Evolutionary conservation across 129 eudicot species (phyloP).

Genomic region (Apium graveolens): DNA sequence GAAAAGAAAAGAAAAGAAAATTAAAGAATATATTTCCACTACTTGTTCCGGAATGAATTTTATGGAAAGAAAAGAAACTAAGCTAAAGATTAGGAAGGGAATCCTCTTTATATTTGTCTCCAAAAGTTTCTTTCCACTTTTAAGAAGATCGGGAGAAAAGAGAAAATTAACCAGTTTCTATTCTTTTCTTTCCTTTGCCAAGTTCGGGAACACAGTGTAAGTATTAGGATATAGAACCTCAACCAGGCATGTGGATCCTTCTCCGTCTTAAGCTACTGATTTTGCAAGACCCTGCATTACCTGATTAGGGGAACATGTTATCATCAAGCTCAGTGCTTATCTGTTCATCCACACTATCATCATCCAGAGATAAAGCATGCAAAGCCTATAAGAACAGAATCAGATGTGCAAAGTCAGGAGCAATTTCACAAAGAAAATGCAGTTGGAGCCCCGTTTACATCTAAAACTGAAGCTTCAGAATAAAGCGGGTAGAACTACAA

Average conservation of each 20-base stretch:
- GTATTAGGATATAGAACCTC: constrained; percentile 43
- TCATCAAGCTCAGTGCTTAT: not conserved
- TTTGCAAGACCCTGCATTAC: constrained; percentile 99
- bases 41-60: too few relatives aligned
- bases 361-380: not conserved
- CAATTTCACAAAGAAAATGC: not conserved
- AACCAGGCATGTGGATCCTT: constrained; percentile 93
- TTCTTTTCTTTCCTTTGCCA: too few relatives aligned
- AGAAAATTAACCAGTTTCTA: too few relatives aligned
- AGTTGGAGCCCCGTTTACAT: not conserved
- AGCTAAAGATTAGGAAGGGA: too few relatives aligned
- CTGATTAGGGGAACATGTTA: constrained; percentile 21
- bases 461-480: not conserved
- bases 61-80: too few relatives aligned
- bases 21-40: too few relatives aligned
- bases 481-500: not conserved
- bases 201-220: too few relatives aligned
- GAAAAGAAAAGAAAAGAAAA: too few relatives aligned
- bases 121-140: too few relatives aligned
- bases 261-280: constrained; percentile 98
- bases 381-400: not conserved
- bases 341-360: not conserved
- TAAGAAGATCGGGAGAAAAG: too few relatives aligned
- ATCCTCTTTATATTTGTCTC: too few relatives aligned
- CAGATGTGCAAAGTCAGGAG: not conserved